Base-by-base conservation (phyloP, 495 filamentous ascomycete genomes). In the Achaetomiella virescens region DNA sequence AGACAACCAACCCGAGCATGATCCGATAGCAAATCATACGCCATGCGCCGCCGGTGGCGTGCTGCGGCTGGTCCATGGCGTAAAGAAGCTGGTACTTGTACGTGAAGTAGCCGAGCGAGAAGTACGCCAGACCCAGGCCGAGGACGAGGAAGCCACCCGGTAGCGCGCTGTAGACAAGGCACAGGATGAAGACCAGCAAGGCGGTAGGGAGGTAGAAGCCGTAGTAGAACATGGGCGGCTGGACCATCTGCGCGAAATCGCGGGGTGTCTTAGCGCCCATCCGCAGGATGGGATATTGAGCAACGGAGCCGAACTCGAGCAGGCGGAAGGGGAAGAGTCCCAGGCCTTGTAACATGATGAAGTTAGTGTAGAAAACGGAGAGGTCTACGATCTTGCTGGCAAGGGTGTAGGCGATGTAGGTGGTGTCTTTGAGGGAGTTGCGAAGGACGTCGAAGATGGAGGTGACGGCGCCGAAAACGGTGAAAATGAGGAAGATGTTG, bases 21-120 rank as follows among this genome's bases (percentile, higher is more conserved):
- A 97, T 76, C 18, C 95, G 84, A 58, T 91, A 89, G 71, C 91
- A 96, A 36, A 97, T 95, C 77, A 97, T 93, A 20, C 85, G 81
- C 95, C 95, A 99, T 2, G 91, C 91, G 55, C 84, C 82, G 29
- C 95, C 95, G 0, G 93, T 97, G 6, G 93, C 91, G 66, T 97
- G 91, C 57, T 95, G 91, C 7, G 88, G 86, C 64, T 97, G 91
- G 67, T 97, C 91, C 95, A 99, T 97, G 10, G 95, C 90, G 69
- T 97, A 99, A 5, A 99, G 76, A 6, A 99, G 78, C 71, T 97
- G 95, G 65, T 97, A 97, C 68, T 99, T 99, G 80, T 97, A 96
- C 25, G 90, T 91, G 64, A 92, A 95, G 62, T 89, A 85, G 24
- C 95, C 95, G 38, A 97, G 78, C 14, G 82, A 73, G 64, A 97